Evolutionary conservation across 768 basidiomycete genomes (phyloP).

Genomic region (Sarcodon sp.): DNA sequence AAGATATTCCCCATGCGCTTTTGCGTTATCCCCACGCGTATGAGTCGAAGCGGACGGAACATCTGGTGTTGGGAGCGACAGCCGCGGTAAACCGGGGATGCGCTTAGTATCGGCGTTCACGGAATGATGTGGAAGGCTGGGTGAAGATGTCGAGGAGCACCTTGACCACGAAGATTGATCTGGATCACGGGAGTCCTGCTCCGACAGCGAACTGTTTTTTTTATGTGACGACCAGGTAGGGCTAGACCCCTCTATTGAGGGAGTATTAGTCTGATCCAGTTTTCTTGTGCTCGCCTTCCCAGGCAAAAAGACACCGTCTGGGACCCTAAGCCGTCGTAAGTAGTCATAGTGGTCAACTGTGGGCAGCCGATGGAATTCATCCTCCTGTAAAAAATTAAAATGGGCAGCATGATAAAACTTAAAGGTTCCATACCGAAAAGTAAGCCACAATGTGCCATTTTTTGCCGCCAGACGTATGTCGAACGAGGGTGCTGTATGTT

Average conservation of each 20-base stretch:
- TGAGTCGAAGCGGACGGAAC: conserved; percentile 8
- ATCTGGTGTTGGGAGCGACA: conserved; percentile 14
- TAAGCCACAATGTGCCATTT: conserved; percentile 85
- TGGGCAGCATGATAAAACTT: conserved; percentile 1
- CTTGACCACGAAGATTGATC: neutral
- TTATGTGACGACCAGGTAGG: conserved; percentile 4
- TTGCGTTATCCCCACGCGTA: conserved; percentile 6
- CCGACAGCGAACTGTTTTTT: neutral
- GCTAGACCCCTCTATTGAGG: conserved; percentile 9
- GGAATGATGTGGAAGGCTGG: conserved; percentile 2
- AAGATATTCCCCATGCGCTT: conserved; percentile 6
- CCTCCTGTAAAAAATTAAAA: conserved; percentile 29
- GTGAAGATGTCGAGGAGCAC: conserved; percentile 5
- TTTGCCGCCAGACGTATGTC: conserved; percentile 42
- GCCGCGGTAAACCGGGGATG: conserved; percentile 10
- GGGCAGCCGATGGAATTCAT: conserved; percentile 58
- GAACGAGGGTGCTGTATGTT: conserved; percentile 69
- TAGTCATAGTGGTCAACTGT: conserved; percentile 67
- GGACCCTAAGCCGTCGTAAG: conserved; percentile 52
- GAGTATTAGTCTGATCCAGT: conserved; percentile 13
- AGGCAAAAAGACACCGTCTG: conserved; percentile 60
- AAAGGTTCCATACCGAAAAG: conserved; percentile 43
- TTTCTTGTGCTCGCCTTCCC: conserved; percentile 32
- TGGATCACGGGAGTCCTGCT: neutral
- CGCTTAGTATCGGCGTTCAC: conserved; percentile 1